A percentile compares a stretch with the other conserved stretches of the same genome.
Conservation (phyloP, 192 early-diverging fungal species). For the Podila verticillata region DNA sequence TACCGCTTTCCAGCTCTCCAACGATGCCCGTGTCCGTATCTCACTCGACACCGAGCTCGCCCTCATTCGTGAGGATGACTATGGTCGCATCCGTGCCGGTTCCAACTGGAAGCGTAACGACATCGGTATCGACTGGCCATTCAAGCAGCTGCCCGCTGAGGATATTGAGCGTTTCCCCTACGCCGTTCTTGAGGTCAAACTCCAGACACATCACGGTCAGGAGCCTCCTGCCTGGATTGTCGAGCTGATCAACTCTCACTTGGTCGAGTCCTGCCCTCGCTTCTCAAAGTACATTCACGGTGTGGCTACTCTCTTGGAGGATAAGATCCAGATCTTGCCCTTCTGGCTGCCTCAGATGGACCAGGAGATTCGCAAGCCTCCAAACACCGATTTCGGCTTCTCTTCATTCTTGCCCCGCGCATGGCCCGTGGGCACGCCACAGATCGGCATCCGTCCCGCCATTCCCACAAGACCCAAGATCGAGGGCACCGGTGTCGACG, state of each 20-base stretch:
- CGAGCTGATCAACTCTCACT: slow-evolving; percentile 75
- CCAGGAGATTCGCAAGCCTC: slow-evolving; percentile 47
- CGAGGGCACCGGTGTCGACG: slow-evolving; percentile 11
- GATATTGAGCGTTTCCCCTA: slow-evolving; percentile 93
- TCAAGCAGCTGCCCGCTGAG: slow-evolving; percentile 67
- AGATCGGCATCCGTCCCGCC: slow-evolving; percentile 18
- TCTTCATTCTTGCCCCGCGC: slow-evolving; percentile 24
- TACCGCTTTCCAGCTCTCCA: slow-evolving; percentile 97
- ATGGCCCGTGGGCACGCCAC: slow-evolving; percentile 45
- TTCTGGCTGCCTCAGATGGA: slow-evolving; percentile 65
- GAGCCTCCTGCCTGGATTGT: slow-evolving; percentile 83
- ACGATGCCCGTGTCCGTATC: slow-evolving; percentile 92
- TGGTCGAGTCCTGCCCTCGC: slow-evolving; percentile 84
- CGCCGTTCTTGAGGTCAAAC: slow-evolving; percentile 91
- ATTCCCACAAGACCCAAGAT: slow-evolving; percentile 15
- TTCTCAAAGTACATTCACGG: slow-evolving; percentile 93
- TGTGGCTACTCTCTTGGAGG: slow-evolving; percentile 73
- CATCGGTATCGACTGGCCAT: slow-evolving; percentile 82
- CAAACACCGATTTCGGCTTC: slow-evolving; percentile 49
- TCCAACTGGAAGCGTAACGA: slow-evolving; percentile 93
- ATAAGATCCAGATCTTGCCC: slow-evolving; percentile 66
- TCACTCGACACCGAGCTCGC: slow-evolving; percentile 96
- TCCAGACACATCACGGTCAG: slow-evolving; percentile 77
- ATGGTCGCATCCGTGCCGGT: slow-evolving; percentile 70
- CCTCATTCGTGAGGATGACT: slow-evolving; percentile 94